Evolutionary conservation across 495 filamentous ascomycete genomes (phyloP), one percentile per base, ranked within the genome.

Genomic region (Penicillium verhagenii): DNA sequence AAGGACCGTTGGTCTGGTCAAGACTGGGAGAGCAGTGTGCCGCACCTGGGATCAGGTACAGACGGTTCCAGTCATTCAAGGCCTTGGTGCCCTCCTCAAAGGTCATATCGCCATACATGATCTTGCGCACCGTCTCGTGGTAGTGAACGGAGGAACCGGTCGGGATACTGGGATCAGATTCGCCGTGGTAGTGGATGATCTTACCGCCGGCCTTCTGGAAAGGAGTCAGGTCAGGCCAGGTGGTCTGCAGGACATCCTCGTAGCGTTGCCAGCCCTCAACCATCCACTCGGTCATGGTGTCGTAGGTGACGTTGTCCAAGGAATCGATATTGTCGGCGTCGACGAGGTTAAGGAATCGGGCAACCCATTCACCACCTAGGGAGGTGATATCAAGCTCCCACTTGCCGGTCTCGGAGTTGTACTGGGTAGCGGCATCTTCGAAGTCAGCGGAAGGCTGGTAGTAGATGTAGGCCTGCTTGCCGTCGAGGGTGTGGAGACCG

Each of bases 131-230:
- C 4, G 76, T 69, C 31, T 83, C 77, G 47, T 71, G 69, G 50
- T 77, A 82, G 21, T 69, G 71, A 6, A 79, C 69, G 0, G 76
- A 80, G 1, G 73, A 77, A 13, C 49, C 75, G 0, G 77, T 65
- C 0, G 79, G 77, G 35, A 83, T 77, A 20, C 60, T 62, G 42
- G 60, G 54, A 56, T 82, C 79, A 1, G 75, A 66, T 58, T 81
- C 78, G 25, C 80, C 79, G 52, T 83, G 79, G 53, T 68, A 73
- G 50, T 74, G 75, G 6, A 82, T 53, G 21, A 84, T 52, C 57
- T 82, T 82, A 13, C 78, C 78, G 20, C 81, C 81, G 3, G 69
- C 61, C 1, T 61, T 20, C 19, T 76, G 64, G 55, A 76, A 81
- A 1, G 62, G 54, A 0, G 61, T 69, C 1, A 83, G 64, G 43